Conservation (phyloP, 345 rosid species). For the Populus alba region DNA sequence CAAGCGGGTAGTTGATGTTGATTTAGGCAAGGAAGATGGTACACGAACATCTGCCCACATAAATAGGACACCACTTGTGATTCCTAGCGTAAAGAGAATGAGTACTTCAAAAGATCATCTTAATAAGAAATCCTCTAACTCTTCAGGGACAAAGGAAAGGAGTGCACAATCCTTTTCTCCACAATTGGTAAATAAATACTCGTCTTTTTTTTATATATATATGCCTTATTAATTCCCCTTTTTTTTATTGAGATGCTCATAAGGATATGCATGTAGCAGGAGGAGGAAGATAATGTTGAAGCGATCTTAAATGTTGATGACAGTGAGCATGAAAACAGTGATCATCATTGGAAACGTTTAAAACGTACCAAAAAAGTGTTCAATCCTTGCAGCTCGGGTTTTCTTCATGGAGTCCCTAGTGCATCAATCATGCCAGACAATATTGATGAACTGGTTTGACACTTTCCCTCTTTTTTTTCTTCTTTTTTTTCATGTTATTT, state of each 20-base stretch:
- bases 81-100: neutral
- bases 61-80: neutral
- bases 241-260: no score
- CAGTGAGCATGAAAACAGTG: no score
- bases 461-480: no score
- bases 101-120: neutral
- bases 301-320: no score
- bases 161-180: neutral
- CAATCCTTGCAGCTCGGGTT: neutral
- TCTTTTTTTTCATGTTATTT: no score
- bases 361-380: neutral
- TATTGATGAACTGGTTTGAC: neutral
- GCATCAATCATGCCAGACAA: neutral
- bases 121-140: neutral
- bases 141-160: neutral
- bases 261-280: neutral
- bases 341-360: no score
- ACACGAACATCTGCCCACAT: neutral
- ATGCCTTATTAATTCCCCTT: no score
- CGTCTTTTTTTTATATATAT: neutral
- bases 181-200: neutral
- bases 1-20: neutral
- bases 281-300: neutral
- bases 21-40: neutral
- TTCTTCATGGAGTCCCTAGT: neutral